Evolutionary conservation across 768 basidiomycete genomes (phyloP).

Genomic region (Neoboletus magnificus): DNA sequence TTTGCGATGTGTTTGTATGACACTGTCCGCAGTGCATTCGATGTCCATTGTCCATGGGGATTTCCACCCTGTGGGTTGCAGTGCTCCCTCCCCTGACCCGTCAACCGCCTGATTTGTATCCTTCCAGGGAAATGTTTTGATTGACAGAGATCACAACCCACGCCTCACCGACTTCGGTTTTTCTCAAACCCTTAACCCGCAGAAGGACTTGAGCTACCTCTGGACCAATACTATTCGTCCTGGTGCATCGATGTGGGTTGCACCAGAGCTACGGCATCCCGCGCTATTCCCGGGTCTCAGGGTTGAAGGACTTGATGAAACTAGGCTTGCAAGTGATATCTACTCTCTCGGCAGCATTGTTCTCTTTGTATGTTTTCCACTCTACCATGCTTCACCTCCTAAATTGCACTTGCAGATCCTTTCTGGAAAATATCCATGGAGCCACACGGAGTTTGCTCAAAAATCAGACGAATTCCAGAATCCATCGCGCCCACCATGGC

Average conservation of each 20-base stretch:
- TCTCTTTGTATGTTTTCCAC: neutral
- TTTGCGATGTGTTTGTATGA: neutral
- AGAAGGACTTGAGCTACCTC: neutral
- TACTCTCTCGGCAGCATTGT: neutral
- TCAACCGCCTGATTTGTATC: neutral
- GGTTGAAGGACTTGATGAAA: too few species aligned
- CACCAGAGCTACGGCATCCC: conserved; percentile 1
- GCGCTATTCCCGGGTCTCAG: neutral
- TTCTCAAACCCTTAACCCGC: neutral
- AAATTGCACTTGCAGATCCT: neutral
- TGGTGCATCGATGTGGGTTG: neutral
- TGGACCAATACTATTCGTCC: neutral
- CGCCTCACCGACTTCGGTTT: conserved; percentile 7
- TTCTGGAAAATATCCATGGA: neutral
- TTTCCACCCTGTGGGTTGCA: neutral
- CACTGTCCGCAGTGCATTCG: neutral
- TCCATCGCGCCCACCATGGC: neutral
- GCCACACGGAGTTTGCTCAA: neutral
- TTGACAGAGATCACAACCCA: neutral
- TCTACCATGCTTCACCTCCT: neutral
- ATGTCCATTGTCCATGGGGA: neutral
- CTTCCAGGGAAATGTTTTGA: conserved; percentile 1
- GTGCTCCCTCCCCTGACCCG: neutral
- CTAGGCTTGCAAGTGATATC: too few species aligned
- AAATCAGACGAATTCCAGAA: neutral